Conservation (phyloP, 2,329 filamentous ascomycete genomes). For the Colletotrichum sp. region DNA sequence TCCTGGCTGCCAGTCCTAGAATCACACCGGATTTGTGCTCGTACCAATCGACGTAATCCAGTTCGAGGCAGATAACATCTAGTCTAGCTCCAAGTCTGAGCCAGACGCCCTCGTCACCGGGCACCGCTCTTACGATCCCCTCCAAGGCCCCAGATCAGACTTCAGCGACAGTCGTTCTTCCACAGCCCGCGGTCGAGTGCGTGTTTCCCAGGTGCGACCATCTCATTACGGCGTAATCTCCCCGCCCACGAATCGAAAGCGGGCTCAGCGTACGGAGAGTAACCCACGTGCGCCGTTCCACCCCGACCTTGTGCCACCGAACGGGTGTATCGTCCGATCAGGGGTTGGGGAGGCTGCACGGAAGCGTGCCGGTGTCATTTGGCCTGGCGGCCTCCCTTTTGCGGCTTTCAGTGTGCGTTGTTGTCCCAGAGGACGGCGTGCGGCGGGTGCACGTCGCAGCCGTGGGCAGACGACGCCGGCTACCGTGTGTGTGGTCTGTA, state of each 20-base stretch:
- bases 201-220: not conserved
- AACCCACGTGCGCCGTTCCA: not conserved
- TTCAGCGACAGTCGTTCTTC: not conserved
- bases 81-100: no score
- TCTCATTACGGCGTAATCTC: not conserved
- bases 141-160: not conserved
- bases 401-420: not conserved
- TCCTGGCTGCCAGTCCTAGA: no score
- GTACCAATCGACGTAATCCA: no score
- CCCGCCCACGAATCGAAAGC: not conserved
- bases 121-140: no score
- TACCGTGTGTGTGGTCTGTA: not conserved
- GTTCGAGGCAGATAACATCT: no score
- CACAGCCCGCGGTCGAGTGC: not conserved
- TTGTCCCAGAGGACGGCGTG: not conserved
- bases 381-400: not conserved
- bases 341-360: not conserved
- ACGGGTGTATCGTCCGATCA: not conserved
- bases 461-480: not conserved
- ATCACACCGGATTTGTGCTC: no score
- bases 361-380: not conserved
- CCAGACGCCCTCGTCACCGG: no score
- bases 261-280: not conserved
- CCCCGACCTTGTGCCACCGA: not conserved
- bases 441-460: not conserved